phyloP scores from a whole-genome alignment of 2,329 filamentous ascomycete species.

The Diaporthe amygdali region DNA sequence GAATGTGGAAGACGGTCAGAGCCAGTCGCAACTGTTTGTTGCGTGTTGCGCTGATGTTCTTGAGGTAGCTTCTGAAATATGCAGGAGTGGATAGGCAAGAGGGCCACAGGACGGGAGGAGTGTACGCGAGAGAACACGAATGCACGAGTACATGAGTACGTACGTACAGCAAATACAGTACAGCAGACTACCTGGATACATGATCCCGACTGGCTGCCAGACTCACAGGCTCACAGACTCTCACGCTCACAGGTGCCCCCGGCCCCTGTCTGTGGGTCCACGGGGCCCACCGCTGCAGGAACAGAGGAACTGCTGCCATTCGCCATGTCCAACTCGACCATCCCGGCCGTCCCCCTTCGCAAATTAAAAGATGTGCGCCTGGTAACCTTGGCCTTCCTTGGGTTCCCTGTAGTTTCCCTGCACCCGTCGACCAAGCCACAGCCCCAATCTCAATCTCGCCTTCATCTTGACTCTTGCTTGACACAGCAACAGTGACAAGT shows the following conservation, averaged over 20 bases:
- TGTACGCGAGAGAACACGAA: too few species aligned
- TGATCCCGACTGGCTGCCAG: not conserved
- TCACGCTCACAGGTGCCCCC: not conserved
- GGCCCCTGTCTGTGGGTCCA: not conserved
- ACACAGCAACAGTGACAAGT: slow-evolving; percentile 4
- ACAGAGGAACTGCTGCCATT: slow-evolving; percentile 12
- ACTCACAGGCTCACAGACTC: not conserved
- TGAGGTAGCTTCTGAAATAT: too few species aligned
- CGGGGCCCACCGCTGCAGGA: not conserved
- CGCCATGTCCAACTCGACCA: not conserved
- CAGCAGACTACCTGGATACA: not conserved
- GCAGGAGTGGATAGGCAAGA: too few species aligned
- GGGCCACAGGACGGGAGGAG: too few species aligned
- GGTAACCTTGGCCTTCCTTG: not conserved
- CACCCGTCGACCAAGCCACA: slow-evolving; percentile 6
- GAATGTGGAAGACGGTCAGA: not conserved
- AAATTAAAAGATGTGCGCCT: slow-evolving; percentile 2
- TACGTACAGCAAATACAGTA: too few species aligned
- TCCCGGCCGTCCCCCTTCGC: not conserved
- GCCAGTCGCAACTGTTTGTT: not conserved
- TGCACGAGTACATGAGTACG: not conserved
- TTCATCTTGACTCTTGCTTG: slow-evolving; percentile 8
- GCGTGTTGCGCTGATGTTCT: not conserved
- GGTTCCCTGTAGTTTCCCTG: too few species aligned
- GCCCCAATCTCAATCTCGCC: slow-evolving; percentile 10